Evolutionary conservation across 1,284 basidiomycete genomes (phyloP).

Genomic region (Coniophora puteana): DNA sequence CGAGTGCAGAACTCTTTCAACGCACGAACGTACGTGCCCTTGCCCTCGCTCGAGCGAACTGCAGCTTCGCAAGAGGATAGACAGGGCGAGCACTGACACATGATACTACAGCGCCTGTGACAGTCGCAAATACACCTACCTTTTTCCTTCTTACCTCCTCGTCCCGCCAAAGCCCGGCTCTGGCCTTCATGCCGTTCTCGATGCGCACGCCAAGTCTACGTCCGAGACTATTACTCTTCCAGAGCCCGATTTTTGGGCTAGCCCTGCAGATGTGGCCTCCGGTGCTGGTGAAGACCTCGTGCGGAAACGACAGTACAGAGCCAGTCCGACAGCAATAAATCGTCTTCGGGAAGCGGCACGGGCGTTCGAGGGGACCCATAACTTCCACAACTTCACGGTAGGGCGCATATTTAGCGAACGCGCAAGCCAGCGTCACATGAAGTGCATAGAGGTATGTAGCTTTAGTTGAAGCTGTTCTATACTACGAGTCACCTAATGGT

Average conservation of each 20-base stretch:
- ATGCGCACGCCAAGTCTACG: conserved; percentile 15
- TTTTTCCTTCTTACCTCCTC: conserved; percentile 92
- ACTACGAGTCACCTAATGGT: background rate
- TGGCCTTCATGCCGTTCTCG: conserved; percentile 46
- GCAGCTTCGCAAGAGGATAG: conserved; percentile 9
- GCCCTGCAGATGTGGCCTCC: conserved; percentile 31
- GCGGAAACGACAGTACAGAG: conserved; percentile 69
- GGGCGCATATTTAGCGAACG: conserved; percentile 82
- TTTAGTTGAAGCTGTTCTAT: background rate
- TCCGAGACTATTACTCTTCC: conserved; percentile 9
- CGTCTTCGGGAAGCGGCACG: conserved; percentile 54
- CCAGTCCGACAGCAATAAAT: conserved; percentile 49
- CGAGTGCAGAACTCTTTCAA: conserved; percentile 93
- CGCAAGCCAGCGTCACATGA: conserved; percentile 83
- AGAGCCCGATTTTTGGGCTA: conserved; percentile 47
- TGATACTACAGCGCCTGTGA: conserved; percentile 77
- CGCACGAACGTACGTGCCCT: conserved; percentile 67
- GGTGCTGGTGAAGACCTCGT: conserved; percentile 51
- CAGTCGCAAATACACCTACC: conserved; percentile 95
- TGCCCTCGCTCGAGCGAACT: background rate
- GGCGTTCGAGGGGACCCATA: conserved; percentile 81
- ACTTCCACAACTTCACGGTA: conserved; percentile 98
- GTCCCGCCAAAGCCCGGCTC: conserved; percentile 85
- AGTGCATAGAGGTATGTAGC: conserved; percentile 68
- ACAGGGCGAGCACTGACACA: too few relatives aligned